A percentile compares a stretch with the other conserved stretches of the same genome.
Conservation (phyloP, 441 rosid species). For the Bocquillonia castaneifolia region DNA sequence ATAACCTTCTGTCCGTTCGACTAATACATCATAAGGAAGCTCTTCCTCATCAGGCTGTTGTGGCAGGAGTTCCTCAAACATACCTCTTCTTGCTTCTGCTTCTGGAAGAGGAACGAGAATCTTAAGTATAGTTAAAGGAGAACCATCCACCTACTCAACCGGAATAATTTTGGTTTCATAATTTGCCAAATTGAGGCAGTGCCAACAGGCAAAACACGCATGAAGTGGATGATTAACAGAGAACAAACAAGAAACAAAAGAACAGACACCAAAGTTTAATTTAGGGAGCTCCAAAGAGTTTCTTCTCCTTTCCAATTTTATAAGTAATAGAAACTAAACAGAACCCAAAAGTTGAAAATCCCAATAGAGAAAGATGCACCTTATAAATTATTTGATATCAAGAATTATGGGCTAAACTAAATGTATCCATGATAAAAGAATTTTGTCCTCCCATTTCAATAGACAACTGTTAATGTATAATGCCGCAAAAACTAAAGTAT, state of each 20-base stretch:
- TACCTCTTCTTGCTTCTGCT: slow-evolving; percentile 70
- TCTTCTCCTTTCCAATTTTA: background rate
- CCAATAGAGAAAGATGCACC: no score
- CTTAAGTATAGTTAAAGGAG: slow-evolving; percentile 39
- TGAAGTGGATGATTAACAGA: slow-evolving; percentile 4
- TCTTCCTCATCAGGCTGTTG: slow-evolving; percentile 41
- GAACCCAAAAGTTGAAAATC: no score
- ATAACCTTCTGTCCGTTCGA: slow-evolving; percentile 67
- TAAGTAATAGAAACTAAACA: background rate
- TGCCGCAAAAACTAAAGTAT: no score
- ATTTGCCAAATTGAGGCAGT: slow-evolving; percentile 7
- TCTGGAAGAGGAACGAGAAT: slow-evolving; percentile 90
- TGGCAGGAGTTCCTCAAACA: slow-evolving; percentile 78
- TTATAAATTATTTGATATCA: no score
- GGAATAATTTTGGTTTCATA: slow-evolving; percentile 3
- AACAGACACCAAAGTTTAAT: background rate
- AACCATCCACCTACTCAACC: slow-evolving; percentile 1
- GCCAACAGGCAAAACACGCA: background rate
- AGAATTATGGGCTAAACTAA: no score
- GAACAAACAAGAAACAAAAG: background rate
- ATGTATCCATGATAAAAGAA: no score
- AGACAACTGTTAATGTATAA: no score
- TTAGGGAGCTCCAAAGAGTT: no score
- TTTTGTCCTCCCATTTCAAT: no score
- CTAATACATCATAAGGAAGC: slow-evolving; percentile 71